A percentile compares a stretch with the other conserved stretches of the same genome.
Evolutionary conservation across 768 basidiomycete genomes (phyloP).

Genomic region (Boletus speciosus): DNA sequence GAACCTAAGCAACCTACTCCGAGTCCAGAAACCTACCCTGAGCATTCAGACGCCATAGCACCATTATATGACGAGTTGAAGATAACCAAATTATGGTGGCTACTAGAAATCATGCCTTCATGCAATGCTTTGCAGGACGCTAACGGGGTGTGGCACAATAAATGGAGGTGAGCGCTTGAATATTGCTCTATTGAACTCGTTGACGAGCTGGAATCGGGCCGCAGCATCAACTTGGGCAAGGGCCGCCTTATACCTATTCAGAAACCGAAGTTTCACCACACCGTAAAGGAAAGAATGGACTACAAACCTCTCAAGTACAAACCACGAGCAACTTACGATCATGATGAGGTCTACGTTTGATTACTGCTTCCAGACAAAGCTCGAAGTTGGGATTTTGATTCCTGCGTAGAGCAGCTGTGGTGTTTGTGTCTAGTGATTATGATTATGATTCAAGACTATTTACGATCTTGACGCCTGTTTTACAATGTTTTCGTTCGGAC

Average conservation of each 20-base stretch:
- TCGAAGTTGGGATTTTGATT: background rate
- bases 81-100: conserved; percentile 53
- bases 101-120: conserved; percentile 65
- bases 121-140: conserved; percentile 54
- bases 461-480: background rate
- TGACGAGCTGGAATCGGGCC: background rate
- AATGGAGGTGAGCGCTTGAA: conserved; percentile 46
- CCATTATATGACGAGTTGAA: conserved; percentile 53
- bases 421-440: background rate
- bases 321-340: conserved; percentile 53
- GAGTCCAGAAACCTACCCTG: background rate
- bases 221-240: conserved; percentile 47
- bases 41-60: conserved; percentile 37
- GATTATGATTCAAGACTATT: background rate
- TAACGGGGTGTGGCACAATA: conserved; percentile 50
- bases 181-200: background rate
- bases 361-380: background rate
- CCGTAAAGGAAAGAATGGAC: conserved; percentile 58
- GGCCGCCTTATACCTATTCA: conserved; percentile 48
- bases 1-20: background rate
- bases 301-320: conserved; percentile 47
- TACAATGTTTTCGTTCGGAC: background rate
- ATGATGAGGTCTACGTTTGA: conserved; percentile 45
- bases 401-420: background rate
- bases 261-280: conserved; percentile 57